Percentiles rank a stretch among this genome's conserved stretches.
Evolutionary conservation across 495 filamentous ascomycete species (phyloP).

Genomic region (Cercophora sp.): DNA sequence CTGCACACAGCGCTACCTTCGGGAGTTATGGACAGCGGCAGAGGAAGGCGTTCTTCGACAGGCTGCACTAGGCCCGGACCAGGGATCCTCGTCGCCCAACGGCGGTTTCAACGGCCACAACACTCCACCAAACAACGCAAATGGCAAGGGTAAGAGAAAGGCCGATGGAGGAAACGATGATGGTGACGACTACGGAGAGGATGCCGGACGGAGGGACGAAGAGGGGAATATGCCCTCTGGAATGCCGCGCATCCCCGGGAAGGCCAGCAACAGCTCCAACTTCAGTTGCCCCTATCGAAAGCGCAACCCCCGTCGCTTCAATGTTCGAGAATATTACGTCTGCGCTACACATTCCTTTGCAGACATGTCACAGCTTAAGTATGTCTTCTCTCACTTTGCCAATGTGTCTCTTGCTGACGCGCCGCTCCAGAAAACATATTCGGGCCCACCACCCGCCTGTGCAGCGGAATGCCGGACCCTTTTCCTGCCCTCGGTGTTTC

Average conservation of each 20-base stretch:
- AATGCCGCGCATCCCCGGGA: slow-evolving; percentile 5
- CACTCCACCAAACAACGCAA: not conserved
- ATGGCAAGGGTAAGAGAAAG: slow-evolving; percentile 27
- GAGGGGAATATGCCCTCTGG: not conserved
- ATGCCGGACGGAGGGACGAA: slow-evolving; percentile 1
- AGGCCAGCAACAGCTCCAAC: slow-evolving; percentile 14
- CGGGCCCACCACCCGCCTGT: slow-evolving; percentile 31
- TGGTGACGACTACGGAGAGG: slow-evolving; percentile 18
- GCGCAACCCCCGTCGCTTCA: slow-evolving; percentile 35
- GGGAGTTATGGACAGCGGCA: slow-evolving; percentile 23
- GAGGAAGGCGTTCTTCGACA: slow-evolving; percentile 16
- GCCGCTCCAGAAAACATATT: slow-evolving; percentile 26
- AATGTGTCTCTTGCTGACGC: not conserved
- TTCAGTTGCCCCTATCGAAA: slow-evolving; percentile 37
- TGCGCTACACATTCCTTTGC: slow-evolving; percentile 32
- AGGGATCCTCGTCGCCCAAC: slow-evolving; percentile 14
- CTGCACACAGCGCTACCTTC: slow-evolving; percentile 26
- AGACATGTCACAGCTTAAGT: slow-evolving; percentile 36
- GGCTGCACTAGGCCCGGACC: slow-evolving; percentile 12
- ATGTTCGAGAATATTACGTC: slow-evolving; percentile 31
- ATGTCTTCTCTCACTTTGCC: slow-evolving; percentile 5
- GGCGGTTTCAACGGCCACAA: slow-evolving; percentile 6
- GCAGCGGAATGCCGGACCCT: slow-evolving; percentile 26
- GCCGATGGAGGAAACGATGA: slow-evolving; percentile 26
- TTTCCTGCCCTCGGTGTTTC: slow-evolving; percentile 25